Percentiles rank a stretch among this genome's conserved stretches.
Conservation (phyloP, 1,139 yeast species). For the Ashbya aceris region DNA sequence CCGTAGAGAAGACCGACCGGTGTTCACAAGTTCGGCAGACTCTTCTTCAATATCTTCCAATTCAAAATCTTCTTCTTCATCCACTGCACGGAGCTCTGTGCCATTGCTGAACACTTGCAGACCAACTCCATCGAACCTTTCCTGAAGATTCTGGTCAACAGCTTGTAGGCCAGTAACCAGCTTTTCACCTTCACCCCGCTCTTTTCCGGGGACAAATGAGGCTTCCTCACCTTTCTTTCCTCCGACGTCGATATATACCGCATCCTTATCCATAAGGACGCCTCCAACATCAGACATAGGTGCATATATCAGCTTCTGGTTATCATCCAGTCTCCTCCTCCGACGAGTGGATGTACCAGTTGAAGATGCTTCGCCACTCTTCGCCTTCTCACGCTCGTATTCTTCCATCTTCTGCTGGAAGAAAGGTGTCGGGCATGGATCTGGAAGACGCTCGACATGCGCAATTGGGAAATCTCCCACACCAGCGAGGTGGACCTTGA, state of each 20-base stretch:
- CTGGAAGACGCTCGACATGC: conserved; percentile 81
- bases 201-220: conserved; percentile 56
- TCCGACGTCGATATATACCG: conserved; percentile 91
- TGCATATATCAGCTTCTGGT: conserved; percentile 88
- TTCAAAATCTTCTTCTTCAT: conserved; percentile 33
- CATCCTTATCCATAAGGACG: conserved; percentile 91
- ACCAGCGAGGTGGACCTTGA: conserved; percentile 90
- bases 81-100: conserved; percentile 35
- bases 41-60: conserved; percentile 30
- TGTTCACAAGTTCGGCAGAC: conserved; percentile 27
- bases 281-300: conserved; percentile 99
- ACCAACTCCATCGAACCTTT: conserved; percentile 59
- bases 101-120: conserved; percentile 61
- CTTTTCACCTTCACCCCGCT: conserved; percentile 71
- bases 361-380: conserved; percentile 46
- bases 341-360: conserved; percentile 56
- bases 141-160: conserved; percentile 55
- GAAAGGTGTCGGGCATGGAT: conserved; percentile 97
- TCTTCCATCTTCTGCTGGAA: conserved; percentile 81
- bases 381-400: conserved; percentile 50
- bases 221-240: conserved; percentile 36
- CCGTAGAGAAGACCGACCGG: conserved; percentile 56
- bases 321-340: conserved; percentile 86
- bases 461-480: conserved; percentile 79
- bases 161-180: conserved; percentile 74